phyloP scores from a whole-genome alignment of 108 stramenopile species.

The Nitzschia palea region DNA sequence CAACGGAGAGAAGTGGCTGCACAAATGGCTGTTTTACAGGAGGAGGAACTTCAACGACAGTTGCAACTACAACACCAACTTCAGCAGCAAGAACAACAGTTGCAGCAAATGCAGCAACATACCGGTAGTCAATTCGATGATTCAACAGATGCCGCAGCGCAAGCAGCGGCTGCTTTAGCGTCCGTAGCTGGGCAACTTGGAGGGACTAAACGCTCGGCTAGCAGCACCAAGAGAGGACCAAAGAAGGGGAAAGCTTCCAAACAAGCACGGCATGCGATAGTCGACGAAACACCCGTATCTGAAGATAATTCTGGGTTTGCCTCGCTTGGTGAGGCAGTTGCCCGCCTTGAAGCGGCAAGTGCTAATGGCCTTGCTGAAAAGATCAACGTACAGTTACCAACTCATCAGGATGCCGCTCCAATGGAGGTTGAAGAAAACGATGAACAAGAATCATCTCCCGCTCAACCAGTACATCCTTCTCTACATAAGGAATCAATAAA shows the following conservation, averaged over 20 bases:
- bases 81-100: constrained; percentile 41
- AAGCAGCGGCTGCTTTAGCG: constrained; percentile 17
- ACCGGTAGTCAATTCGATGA: background rate
- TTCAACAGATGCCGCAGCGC: background rate
- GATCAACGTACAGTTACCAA: background rate
- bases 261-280: constrained; percentile 21
- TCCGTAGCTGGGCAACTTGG: constrained; percentile 17
- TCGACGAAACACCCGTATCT: constrained; percentile 1
- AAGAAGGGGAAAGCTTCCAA: constrained; percentile 34
- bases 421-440: constrained; percentile 26
- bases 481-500: background rate
- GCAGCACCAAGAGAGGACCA: constrained; percentile 32
- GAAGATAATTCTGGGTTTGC: constrained; percentile 21
- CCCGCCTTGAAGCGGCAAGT: constrained; percentile 18
- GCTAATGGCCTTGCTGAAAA: background rate
- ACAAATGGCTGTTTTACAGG: constrained; percentile 37
- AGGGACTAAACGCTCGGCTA: constrained; percentile 15
- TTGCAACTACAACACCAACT: constrained; percentile 31
- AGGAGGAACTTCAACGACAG: constrained; percentile 35
- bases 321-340: constrained; percentile 30
- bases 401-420: constrained; percentile 23
- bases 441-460: constrained; percentile 1
- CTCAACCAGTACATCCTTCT: constrained; percentile 9
- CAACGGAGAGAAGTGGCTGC: constrained; percentile 26
- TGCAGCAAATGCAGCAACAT: constrained; percentile 38